Evolutionary conservation across 176 grass and related monocot species (phyloP).

Genomic region (Oryza meyeriana): DNA sequence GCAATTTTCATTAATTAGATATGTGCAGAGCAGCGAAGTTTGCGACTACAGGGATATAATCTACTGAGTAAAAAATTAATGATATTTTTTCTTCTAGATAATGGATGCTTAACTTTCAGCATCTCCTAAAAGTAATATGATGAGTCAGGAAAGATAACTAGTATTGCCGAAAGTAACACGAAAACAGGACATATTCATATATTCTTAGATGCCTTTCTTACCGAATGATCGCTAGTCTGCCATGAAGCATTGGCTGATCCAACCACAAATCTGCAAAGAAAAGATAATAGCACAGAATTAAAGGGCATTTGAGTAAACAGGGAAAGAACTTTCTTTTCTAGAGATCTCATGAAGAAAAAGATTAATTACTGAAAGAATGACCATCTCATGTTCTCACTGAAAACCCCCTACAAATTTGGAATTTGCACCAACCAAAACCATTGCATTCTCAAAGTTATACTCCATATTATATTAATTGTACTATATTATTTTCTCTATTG

Average conservation of each 20-base stretch:
- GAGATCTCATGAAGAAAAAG: neutral
- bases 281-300: neutral
- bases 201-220: constrained; percentile 24
- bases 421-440: neutral
- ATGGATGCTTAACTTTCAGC: neutral
- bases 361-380: neutral
- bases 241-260: constrained; percentile 52
- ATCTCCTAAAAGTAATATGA: neutral
- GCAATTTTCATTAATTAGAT: too few relatives aligned
- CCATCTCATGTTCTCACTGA: neutral
- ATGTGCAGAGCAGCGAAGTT: too few relatives aligned
- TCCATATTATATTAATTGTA: neutral
- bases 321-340: neutral
- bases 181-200: neutral
- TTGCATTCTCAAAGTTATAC: neutral
- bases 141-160: neutral
- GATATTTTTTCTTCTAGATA: neutral
- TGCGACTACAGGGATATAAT: neutral
- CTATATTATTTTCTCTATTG: neutral
- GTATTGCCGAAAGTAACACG: neutral
- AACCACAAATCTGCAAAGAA: constrained; percentile 52
- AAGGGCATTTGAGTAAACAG: neutral
- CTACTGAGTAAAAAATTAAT: neutral
- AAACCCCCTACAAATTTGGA: neutral
- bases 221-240: constrained; percentile 39